Evolutionary conservation across 179 eudicot species (phyloP), one percentile per base, ranked within the genome.

Genomic region (Drosera spatulata): DNA sequence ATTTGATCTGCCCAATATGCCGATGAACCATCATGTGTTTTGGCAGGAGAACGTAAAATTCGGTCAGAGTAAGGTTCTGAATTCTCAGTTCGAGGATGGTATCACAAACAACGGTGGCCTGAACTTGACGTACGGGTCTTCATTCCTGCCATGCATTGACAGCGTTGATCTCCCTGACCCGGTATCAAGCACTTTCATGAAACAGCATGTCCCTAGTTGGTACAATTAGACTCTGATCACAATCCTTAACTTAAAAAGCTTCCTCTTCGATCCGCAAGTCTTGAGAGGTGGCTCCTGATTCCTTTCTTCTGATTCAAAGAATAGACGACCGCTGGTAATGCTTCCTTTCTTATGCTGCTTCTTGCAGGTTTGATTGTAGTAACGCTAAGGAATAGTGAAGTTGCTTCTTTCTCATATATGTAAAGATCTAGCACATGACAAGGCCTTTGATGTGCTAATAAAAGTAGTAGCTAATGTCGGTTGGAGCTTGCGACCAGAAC

Each of bases 21-120:
- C 41, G 10, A 39, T 22, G 39, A 61, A 50, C 22, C 55, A 39
- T 46, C 50, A 45, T 2, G 6, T 39, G 46, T 61, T 51, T 39
- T 61, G 64, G 64, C 64, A 61, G 53, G 53, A 0, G 5, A 10
- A 50, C 2, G 64, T 13, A 3, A 61, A 61, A 56, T 61, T 61
- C 51, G 64, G 41, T 49, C 64, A 50, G 55, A 44, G 38, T 15
- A 59, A 44, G 39, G 39, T 37, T 5, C 42, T 44, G 50, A 59
- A 45, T 43, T 14, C 62, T 59, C 52, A 9, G 22, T 10, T 50
- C 45, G 53, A 50, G 53, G 53, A 10, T 14, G 33, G 33, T 22
- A 50, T 10, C 53, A 55, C 33, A 10, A 61, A 13, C 47, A 51
- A 61, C 45, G n/a, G 33, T 53, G 56, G 38, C 33, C 39, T n/a